These are phyloP conservation scores for Micractinium conductrix DNA, from an alignment of 139 green algal genomes.

Conservation along the genomic window DNA sequence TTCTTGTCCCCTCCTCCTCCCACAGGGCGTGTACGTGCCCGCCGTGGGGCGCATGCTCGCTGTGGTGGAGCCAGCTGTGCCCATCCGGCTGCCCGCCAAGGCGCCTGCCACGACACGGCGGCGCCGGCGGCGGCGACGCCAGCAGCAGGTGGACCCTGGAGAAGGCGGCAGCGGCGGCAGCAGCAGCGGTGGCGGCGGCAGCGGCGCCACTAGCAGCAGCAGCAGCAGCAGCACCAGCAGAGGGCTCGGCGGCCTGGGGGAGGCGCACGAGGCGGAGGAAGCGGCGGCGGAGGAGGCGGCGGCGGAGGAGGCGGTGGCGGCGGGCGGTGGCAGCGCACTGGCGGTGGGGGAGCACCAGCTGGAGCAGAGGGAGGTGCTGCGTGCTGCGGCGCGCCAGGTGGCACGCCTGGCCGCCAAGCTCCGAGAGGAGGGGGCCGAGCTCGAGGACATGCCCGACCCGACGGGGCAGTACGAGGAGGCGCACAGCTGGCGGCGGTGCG, in stretches of 20 bases:
- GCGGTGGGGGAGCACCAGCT: background rate
- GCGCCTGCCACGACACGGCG: background rate
- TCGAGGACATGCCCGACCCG: background rate
- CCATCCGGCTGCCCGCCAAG: conserved; percentile 10
- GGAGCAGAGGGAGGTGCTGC: conserved; percentile 6
- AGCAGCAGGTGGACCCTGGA: background rate
- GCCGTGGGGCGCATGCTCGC: conserved; percentile 52
- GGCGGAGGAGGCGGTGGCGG: background rate
- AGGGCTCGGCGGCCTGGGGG: background rate
- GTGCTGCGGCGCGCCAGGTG: background rate
- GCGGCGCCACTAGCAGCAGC: background rate
- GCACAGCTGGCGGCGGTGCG: conserved; percentile 9
- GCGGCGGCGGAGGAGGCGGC: background rate
- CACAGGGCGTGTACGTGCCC: conserved; percentile 62
- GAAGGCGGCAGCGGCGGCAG: background rate
- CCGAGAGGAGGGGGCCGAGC: background rate
- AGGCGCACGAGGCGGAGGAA: background rate
- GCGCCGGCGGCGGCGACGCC: background rate
- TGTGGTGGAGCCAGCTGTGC: conserved; percentile 38
- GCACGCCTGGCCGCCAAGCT: background rate
- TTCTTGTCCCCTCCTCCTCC: background rate
- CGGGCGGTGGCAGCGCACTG: background rate
- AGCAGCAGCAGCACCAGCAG: background rate
- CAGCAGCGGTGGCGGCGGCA: background rate
- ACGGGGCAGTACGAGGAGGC: background rate